Evolutionary conservation across 495 filamentous ascomycete genomes (phyloP).

Genomic region (Podospora didyma): DNA sequence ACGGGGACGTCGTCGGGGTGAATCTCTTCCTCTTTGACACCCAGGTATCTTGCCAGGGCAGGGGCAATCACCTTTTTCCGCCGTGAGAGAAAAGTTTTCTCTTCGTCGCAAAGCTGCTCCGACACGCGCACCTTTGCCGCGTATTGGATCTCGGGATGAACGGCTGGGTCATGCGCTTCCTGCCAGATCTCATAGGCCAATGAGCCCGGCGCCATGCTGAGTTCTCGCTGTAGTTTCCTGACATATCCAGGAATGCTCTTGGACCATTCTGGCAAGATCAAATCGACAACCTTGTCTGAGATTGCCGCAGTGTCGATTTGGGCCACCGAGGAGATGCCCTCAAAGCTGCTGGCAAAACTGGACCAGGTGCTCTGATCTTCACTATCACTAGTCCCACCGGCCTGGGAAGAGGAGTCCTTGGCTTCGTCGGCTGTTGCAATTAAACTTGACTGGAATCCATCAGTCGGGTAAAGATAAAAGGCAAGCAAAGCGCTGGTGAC

Average conservation of each 20-base stretch:
- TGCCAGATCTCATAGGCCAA: slow-evolving; percentile 90
- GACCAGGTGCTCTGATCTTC: slow-evolving; percentile 50
- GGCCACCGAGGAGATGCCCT: slow-evolving; percentile 49
- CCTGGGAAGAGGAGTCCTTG: not conserved
- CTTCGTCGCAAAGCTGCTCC: slow-evolving; percentile 76
- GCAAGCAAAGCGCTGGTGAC: slow-evolving; percentile 36
- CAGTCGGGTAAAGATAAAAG: slow-evolving; percentile 40
- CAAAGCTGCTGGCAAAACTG: slow-evolving; percentile 55
- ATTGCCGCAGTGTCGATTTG: slow-evolving; percentile 56
- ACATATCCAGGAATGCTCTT: slow-evolving; percentile 69
- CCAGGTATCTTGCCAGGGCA: slow-evolving; percentile 77
- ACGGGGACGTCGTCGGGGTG: slow-evolving; percentile 87
- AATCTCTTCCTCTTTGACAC: slow-evolving; percentile 72
- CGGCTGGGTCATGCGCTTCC: slow-evolving; percentile 76
- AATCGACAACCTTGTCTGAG: slow-evolving; percentile 60
- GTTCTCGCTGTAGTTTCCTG: slow-evolving; percentile 80
- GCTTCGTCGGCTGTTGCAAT: slow-evolving; percentile 2
- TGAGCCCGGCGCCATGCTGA: slow-evolving; percentile 80
- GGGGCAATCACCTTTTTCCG: slow-evolving; percentile 60
- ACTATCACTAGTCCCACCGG: slow-evolving; percentile 6
- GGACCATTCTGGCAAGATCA: slow-evolving; percentile 79
- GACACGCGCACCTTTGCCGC: slow-evolving; percentile 79
- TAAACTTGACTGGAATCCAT: slow-evolving; percentile 24
- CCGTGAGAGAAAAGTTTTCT: slow-evolving; percentile 63
- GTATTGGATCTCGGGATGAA: slow-evolving; percentile 80